Evolutionary conservation across 2,329 filamentous ascomycete genomes (phyloP).

Genomic region (Apiospora rasikravindrae): DNA sequence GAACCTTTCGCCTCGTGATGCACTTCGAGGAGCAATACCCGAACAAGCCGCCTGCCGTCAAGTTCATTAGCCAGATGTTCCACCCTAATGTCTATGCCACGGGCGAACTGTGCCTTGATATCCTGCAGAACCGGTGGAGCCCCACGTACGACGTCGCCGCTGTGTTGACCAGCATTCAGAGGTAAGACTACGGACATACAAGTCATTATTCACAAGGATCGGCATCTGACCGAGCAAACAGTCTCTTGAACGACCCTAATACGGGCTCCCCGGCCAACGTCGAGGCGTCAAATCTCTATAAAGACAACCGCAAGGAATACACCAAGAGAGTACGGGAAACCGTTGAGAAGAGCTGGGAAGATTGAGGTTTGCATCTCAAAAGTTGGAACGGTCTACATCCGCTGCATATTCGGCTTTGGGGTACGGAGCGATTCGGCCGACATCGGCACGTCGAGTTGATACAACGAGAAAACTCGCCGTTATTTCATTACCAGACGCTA

Average conservation of each 20-base stretch:
- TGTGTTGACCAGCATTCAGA: conserved; percentile 96
- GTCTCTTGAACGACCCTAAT: conserved; percentile 95
- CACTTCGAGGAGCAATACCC: conserved; percentile 99
- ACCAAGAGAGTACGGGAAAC: conserved; percentile 94
- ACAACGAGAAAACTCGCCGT: neutral
- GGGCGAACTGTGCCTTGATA: conserved; percentile 94
- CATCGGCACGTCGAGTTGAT: neutral
- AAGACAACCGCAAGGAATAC: conserved; percentile 97
- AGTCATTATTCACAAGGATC: neutral
- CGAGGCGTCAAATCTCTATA: conserved; percentile 97
- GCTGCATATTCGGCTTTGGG: neutral
- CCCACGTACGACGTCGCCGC: conserved; percentile 98
- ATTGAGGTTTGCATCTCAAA: conserved; percentile 53
- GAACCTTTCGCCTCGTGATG: conserved; percentile 97
- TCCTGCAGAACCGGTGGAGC: conserved; percentile 97
- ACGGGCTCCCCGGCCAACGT: conserved; percentile 98
- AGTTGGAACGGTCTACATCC: neutral
- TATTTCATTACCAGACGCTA: neutral
- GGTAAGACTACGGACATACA: conserved; percentile 54
- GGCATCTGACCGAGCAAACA: conserved; percentile 42
- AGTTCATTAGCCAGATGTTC: conserved; percentile 99
- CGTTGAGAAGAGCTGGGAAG: conserved; percentile 99
- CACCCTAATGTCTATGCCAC: conserved; percentile 98
- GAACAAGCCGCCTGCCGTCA: conserved; percentile 96
- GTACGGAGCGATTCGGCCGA: neutral